Base-by-base conservation (phyloP, 177 flowering plant species). In the Vitis hybrid region DNA sequence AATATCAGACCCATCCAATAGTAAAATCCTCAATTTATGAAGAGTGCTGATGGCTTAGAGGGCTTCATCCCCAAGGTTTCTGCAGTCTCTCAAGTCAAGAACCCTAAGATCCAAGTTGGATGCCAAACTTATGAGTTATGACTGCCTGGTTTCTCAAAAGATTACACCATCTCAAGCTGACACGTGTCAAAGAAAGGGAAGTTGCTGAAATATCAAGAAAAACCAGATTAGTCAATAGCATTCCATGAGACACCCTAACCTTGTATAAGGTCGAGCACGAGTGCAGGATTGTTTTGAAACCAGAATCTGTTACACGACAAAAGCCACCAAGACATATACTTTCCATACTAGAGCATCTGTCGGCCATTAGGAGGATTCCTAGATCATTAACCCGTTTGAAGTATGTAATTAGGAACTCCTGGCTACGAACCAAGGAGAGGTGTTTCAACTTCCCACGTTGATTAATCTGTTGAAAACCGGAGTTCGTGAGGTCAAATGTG, bases 281-380 rank as follows among this genome's bases (percentile, higher is more conserved):
- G 75, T 93, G 98, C 78, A 95, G 71, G 70, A 95, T 81, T 35
- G 98, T 89, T 75, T 87, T 87, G 78, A 90, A 90, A 52, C 98
- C 99, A 3, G 98, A 76, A 80, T 95, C 99, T 6, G 98, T 93
- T 48, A 95, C 97, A 62, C 89, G 96, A 61, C 90, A 90, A 76
- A 95, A 95, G 62, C 99, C 98, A 67, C 93, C 98, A 65, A 95
- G 96, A 79, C 72, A 89, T 60, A 95, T 91, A 69, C 94, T 91
- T 80, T 93, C 97, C 81, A 93, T 81, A 49, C 69, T 77, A 27
- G 88, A 79, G 75, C 99, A 90, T 52, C 75, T 87, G 70, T 93
- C 94, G 70, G 94, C 96, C 96, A 95, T 85, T 32, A 93, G 75
- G 62, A 95, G 94, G 60, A 95, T 52, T 3, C 98, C 99, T 30